Evolutionary conservation across 495 filamentous ascomycete genomes (phyloP).

Genomic region (Filosporella fistucella): DNA sequence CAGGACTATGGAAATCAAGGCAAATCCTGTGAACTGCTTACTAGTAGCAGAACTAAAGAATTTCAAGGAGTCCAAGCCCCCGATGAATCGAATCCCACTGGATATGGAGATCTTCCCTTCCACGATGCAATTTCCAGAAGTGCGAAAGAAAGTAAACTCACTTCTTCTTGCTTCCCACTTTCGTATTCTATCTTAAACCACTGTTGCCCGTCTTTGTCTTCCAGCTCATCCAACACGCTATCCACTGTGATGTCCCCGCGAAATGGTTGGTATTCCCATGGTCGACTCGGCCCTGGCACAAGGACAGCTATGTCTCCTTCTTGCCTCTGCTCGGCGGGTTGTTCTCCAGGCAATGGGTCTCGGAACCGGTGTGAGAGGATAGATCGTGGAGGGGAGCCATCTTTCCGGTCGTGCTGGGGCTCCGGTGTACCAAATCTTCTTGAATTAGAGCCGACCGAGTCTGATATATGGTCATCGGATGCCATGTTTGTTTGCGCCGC

Average conservation of each 20-base stretch:
- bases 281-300: conserved; percentile 33
- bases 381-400: conserved; percentile 11
- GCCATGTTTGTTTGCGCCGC: conserved; percentile 19
- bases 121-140: no score
- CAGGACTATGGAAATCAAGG: no score
- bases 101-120: no score
- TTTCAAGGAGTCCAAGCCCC: no score
- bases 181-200: conserved; percentile 39
- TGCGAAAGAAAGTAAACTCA: conserved; percentile 25
- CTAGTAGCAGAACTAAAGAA: no score
- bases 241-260: conserved; percentile 39
- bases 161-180: conserved; percentile 40
- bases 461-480: conserved; percentile 6
- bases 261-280: conserved; percentile 43
- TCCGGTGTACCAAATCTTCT: conserved; percentile 4
- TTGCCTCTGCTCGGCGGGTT: neutral
- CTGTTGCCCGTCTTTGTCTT: conserved; percentile 22
- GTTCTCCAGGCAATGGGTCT: neutral
- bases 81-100: no score
- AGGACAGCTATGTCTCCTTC: conserved; percentile 28
- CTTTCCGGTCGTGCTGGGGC: neutral
- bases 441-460: conserved; percentile 13
- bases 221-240: conserved; percentile 33
- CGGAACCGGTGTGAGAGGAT: conserved; percentile 17
- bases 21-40: no score